Evolutionary conservation across 1,284 basidiomycete species (phyloP).

Genomic region (Cystobasidium sp.): DNA sequence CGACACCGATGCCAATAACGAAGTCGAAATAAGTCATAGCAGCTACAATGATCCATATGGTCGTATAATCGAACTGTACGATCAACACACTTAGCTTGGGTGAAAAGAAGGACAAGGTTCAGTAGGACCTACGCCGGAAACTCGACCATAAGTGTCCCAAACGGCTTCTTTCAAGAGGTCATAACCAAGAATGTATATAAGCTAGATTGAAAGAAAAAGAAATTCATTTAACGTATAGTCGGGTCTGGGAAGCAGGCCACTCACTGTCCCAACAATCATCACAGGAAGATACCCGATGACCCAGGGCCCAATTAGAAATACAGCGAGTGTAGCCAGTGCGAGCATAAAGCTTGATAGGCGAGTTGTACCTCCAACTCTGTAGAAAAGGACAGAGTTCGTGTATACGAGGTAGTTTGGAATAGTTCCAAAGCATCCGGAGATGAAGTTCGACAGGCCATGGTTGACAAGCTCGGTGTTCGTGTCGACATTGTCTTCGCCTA

Average conservation of each 20-base stretch:
- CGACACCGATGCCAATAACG: slow-evolving; percentile 89
- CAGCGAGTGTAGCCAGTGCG: slow-evolving; percentile 70
- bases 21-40: slow-evolving; percentile 85
- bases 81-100: slow-evolving; percentile 37
- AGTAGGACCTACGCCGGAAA: slow-evolving; percentile 54
- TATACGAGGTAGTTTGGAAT: slow-evolving; percentile 68
- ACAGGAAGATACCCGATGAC: slow-evolving; percentile 80
- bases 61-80: slow-evolving; percentile 66
- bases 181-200: slow-evolving; percentile 93
- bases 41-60: slow-evolving; percentile 65
- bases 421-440: slow-evolving; percentile 77
- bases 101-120: not conserved
- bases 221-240: not conserved
- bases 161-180: slow-evolving; percentile 93
- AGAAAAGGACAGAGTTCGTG: slow-evolving; percentile 91
- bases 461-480: slow-evolving; percentile 91
- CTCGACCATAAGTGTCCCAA: slow-evolving; percentile 91
- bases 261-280: slow-evolving; percentile 64
- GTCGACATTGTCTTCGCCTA: slow-evolving; percentile 84
- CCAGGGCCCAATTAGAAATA: slow-evolving; percentile 80
- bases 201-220: slow-evolving; percentile 44
- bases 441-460: slow-evolving; percentile 88
- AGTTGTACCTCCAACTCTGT: slow-evolving; percentile 88
- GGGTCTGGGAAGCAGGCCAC: not conserved
- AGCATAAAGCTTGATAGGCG: slow-evolving; percentile 84